phyloP scores from a whole-genome alignment of 2,329 filamentous ascomycete species.

The Orbilia ellipsospora region DNA sequence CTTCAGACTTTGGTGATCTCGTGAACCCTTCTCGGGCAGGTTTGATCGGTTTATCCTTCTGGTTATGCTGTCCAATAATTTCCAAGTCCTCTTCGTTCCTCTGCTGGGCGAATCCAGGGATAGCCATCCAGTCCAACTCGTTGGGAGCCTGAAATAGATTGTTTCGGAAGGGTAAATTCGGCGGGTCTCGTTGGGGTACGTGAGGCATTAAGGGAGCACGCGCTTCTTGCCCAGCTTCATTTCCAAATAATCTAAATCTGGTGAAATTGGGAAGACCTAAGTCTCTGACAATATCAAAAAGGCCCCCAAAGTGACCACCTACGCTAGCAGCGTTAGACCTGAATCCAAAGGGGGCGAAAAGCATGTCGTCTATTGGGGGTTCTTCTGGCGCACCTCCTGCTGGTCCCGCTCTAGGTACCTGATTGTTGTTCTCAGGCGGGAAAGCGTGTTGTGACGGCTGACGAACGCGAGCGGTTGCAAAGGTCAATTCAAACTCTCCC shows the following conservation, averaged over 20 bases:
- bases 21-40: constrained; percentile 81
- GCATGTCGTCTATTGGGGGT: constrained; percentile 53
- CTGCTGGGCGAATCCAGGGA: constrained; percentile 61
- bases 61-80: constrained; percentile 62
- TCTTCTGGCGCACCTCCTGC: constrained; percentile 56
- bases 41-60: constrained; percentile 72
- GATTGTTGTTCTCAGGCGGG: constrained; percentile 58
- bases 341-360: constrained; percentile 52
- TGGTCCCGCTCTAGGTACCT: constrained; percentile 28
- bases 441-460: constrained; percentile 60
- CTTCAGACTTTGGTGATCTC: constrained; percentile 76
- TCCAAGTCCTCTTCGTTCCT: constrained; percentile 62
- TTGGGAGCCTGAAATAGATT: constrained; percentile 57
- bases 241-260: constrained; percentile 33
- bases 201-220: constrained; percentile 50
- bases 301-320: constrained; percentile 47
- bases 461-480: constrained; percentile 52
- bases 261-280: constrained; percentile 56
- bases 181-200: constrained; percentile 59
- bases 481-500: constrained; percentile 53
- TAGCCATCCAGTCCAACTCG: constrained; percentile 59
- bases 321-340: constrained; percentile 56
- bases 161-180: constrained; percentile 29
- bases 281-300: constrained; percentile 39
- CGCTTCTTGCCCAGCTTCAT: constrained; percentile 7